phyloP scores from a whole-genome alignment of 2,329 filamentous ascomycete species.

The Stagonosporopsis chrysanthemi region DNA sequence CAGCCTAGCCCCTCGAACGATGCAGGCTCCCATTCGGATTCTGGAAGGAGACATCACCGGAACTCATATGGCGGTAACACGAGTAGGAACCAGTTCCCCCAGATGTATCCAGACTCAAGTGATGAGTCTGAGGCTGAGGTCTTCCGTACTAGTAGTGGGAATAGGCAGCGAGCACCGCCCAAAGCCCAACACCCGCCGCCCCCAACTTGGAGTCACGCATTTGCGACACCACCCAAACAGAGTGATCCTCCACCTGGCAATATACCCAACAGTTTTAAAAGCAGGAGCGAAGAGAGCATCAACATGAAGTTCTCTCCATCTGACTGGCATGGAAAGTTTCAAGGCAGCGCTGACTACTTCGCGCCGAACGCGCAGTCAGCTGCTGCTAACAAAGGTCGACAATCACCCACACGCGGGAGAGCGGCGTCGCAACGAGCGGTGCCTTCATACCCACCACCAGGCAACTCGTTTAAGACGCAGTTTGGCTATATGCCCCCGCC shows the following conservation, averaged over 20 bases:
- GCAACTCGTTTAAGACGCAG: constrained; percentile 16
- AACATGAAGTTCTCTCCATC: constrained; percentile 58
- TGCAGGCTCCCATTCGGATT: constrained; percentile 41
- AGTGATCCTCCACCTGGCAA: constrained; percentile 27
- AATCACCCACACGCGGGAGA: constrained; percentile 44
- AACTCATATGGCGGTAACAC: constrained; percentile 35
- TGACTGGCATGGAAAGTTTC: constrained; percentile 57
- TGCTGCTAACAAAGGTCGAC: constrained; percentile 32
- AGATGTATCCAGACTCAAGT: constrained; percentile 44
- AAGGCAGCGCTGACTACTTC: constrained; percentile 54
- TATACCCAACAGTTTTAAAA: constrained; percentile 48
- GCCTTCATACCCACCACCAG: constrained; percentile 1
- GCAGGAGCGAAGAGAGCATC: constrained; percentile 58
- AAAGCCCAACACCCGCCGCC: constrained; percentile 27
- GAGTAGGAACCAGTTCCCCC: constrained; percentile 29
- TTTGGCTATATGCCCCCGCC: constrained; percentile 37
- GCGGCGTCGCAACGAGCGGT: constrained; percentile 30
- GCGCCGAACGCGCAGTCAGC: constrained; percentile 42
- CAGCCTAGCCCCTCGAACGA: constrained; percentile 35
- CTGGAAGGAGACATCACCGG: constrained; percentile 37
- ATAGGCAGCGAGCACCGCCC: constrained; percentile 24
- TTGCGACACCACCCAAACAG: constrained; percentile 28
- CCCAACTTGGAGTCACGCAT: constrained; percentile 27
- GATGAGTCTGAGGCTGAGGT: constrained; percentile 34
- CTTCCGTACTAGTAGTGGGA: constrained; percentile 21